Evolutionary conservation across 2,329 filamentous ascomycete species (phyloP), one percentile per base, ranked within the genome.

Genomic region (Coniochaeta pulveracea): DNA sequence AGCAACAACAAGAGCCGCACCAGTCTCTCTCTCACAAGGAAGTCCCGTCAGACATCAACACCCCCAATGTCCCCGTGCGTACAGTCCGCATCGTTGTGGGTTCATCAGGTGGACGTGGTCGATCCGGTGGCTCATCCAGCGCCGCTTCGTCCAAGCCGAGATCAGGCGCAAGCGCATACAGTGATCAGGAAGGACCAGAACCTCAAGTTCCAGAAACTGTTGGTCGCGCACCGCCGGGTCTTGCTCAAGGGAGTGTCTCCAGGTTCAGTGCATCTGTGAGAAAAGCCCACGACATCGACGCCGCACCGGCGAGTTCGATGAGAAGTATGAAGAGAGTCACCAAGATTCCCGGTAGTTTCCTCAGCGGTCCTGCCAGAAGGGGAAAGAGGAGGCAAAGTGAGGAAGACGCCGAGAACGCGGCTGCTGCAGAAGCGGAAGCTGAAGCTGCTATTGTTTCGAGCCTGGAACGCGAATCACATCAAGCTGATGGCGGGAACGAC

Each of bases 331-430:
- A 88, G 57, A 68, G 83, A 39, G 72, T 85, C 10, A 80, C 79
- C 11, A 83, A 84, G 54, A 65, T 80, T 6, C 73, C 80, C 3
- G 85, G 84, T 1, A 80, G 75, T 38, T 88, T 89, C 43, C 61
- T 91, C 15, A 85, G 82, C 44, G 84, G 82, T 1, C 85, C 85
- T 18, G 82, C 85, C 14, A 72, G 85, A 35, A 69, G 85, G 43
- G 85, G 83, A 17, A 70, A 81, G 40, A 67, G 77, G 42, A 63
- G 75, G 37, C 69, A 52, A 46, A 82, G 77, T 45, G 77, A 81
- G 40, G 79, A 84, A 41, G 76, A 80, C 24, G 70, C 51, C 5
- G 68, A 69, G n/a, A n/a, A n/a, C n/a, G n/a, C n/a, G n/a, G n/a
- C n/a, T n/a, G n/a, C n/a, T n/a, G n/a, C n/a, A n/a, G n/a, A n/a